phyloP scores from a whole-genome alignment of 306 rosid genomes.

The Prunus davidiana region DNA sequence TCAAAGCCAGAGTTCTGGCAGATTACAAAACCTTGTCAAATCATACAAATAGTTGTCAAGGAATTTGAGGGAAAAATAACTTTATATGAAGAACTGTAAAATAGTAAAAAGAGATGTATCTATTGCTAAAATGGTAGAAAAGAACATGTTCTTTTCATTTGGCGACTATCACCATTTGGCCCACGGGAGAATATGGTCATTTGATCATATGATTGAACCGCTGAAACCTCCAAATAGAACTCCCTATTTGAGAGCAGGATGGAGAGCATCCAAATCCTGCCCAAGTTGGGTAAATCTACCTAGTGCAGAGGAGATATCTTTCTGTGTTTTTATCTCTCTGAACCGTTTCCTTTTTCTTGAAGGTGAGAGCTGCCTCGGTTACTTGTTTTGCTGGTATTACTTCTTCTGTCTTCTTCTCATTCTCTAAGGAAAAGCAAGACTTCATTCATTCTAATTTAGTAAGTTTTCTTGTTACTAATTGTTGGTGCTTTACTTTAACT shows the following conservation, averaged over 20 bases:
- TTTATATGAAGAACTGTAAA: not conserved
- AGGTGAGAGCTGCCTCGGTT: constrained; percentile 90
- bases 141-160: not conserved
- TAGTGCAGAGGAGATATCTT: not conserved
- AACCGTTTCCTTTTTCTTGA: constrained; percentile 18
- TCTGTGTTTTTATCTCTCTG: not conserved
- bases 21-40: not conserved
- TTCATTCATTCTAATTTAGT: constrained; percentile 65
- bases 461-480: constrained; percentile 34
- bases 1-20: not conserved
- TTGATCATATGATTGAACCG: not conserved
- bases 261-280: not conserved
- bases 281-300: not conserved
- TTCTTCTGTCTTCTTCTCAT: constrained; percentile 69
- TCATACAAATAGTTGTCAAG: not conserved
- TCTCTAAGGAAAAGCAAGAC: constrained; percentile 58
- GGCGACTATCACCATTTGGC: not conserved
- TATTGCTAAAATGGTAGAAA: not conserved
- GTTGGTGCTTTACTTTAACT: constrained; percentile 14
- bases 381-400: constrained; percentile 98
- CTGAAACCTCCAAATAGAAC: not conserved
- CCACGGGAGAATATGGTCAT: not conserved
- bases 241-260: not conserved
- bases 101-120: not conserved
- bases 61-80: not conserved